Evolutionary conservation across 805 yeast species (phyloP), one percentile per base, ranked within the genome.

Genomic region (Saccharomyces mikatae): DNA sequence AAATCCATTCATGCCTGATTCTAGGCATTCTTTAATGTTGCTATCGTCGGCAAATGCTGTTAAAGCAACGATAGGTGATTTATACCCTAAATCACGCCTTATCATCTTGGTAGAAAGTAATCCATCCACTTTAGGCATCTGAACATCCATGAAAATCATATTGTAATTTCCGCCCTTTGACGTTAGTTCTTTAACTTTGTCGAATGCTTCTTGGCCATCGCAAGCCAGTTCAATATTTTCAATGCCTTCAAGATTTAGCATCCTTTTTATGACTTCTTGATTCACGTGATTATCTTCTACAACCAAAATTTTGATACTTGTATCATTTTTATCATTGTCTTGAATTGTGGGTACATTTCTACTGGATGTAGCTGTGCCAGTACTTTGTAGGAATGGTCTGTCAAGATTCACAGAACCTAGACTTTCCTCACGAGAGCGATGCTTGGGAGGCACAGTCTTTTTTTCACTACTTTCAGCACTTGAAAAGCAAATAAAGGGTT

Each of bases 11-110:
- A 92, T 94, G 3, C 98, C 98, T n/a, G 86, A 84, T 21, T 82
- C 85, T 54, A 87, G 67, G 69, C 98, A 91, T 56, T 83, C 96
- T 60, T 83, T 84, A 44, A 87, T 90, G 63, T 91, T 92, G 48
- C 91, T 84, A 58, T 88, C 89, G 69, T 92, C 97, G 0, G 97
- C 97, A 75, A 87, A 92, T 1, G 97, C 98, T 0, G 98, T 91
- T 53, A 92, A 77, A 0, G 97, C 98, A 41, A 92, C 94, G 55
- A 94, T 90, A 0, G 97, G 97, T 6, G 80, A 79, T 0, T 67
- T 66, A 64, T 80, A 87, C 4, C 77, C 73, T 56, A 87, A 68
- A 47, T 86, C 83, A 17, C 75, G 71, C 48, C 97, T 76, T 36
- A 92, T 86, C 63, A 79, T 76, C 57, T 75, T 81, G 0, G 98